Base-by-base conservation (phyloP, 164 flowering plant genomes). In the Kalanchoe fedtschenkoi region DNA sequence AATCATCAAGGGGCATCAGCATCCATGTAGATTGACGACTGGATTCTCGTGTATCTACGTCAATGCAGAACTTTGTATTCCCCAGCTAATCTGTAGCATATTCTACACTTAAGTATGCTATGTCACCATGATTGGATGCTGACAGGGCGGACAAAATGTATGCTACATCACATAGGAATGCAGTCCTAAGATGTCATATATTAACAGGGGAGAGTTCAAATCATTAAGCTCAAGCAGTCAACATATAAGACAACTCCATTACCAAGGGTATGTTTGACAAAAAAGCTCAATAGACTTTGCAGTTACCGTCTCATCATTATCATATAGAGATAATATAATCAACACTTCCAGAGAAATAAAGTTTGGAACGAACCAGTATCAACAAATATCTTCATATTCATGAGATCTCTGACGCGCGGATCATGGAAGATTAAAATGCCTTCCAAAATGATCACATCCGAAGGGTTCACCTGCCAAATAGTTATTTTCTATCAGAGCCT, bases 311-410 rank as follows among this genome's bases (percentile, higher is more conserved):
- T 34, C 41, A 34, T 17, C 28, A 19, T 22, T 17, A 58, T 42
- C 17, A 19, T 19, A 42, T 42, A 37, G 15, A 58, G 11, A 58
- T 5, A 30, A 30, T 55, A 6, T 24, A 16, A 22, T 32, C 19
- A 64, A 19, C 10, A 37, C 16, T 6, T 29, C 9, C 3, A 35
- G 35, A 53, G 28, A 9, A 44, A 21, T 47, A 34, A 54, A 41
- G 64, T 60, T 42, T 56, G 44, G 42, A 65, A 62, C 60, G 65
- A 80, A 93, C 98, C 98, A 88, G 96, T 85, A 81, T 89, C 97
- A 68, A 93, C 98, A 78, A 93, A 93, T 70, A 93, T 86, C 85
- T 93, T 93, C 98, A 93, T 93, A 70, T 86, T 93, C 96, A 90
- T 81, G 78, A 86, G 72, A 24, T 83, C 89, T 21, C 98, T 80